Base-by-base conservation (phyloP, 2,329 filamentous ascomycete genomes). In the Chaetomium strumarium region DNA sequence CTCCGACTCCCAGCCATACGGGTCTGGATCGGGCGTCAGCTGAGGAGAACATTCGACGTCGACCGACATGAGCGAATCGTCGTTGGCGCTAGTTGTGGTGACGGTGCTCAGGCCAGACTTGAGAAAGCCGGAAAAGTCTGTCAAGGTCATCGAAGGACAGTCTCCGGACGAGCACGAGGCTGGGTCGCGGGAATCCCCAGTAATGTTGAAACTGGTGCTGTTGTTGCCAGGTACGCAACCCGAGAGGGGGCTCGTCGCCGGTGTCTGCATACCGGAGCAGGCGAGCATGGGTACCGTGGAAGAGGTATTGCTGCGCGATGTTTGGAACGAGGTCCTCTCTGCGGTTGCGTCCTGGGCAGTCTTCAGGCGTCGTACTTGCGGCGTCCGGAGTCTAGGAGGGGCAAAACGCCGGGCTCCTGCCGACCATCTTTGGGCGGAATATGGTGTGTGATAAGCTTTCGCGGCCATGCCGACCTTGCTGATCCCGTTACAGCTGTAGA, bases 401-500 rank as follows among this genome's bases (percentile, higher is more conserved):
- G 54, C 43, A 19, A 63, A 58, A 44, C 55, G 58, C 43, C 58
- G 56, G 46, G 34, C 45, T 46, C 20, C 52, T 46, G 41, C 53
- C 40, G 33, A 24, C 45, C 42, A 54, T 38, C 50, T 52, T 31
- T 52, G 55, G 49, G 40, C 51, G 39, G 48, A 47, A 47, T 59
- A 59, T 56, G 65, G 63, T 59, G 58, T 57, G 7, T 24, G 24
- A 54, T 63, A 66, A 53, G 62, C 66, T 71, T 75, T 77, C 72
- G 71, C 74, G 75, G 75, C 71, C 75, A 73, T 73, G 71, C 68
- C 71, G 70, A 67, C 66, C 66, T 66, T 68, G 55, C 57, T 62
- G 61, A 66, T 66, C 62, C 67, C 67, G 62, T 52, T 56, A 46
- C 57, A 54, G 53, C 53, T 46, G 49, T 58, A 40, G 41, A 43